phyloP scores from a whole-genome alignment of 139 green algal genomes.

The Nannochloris sp. region DNA sequence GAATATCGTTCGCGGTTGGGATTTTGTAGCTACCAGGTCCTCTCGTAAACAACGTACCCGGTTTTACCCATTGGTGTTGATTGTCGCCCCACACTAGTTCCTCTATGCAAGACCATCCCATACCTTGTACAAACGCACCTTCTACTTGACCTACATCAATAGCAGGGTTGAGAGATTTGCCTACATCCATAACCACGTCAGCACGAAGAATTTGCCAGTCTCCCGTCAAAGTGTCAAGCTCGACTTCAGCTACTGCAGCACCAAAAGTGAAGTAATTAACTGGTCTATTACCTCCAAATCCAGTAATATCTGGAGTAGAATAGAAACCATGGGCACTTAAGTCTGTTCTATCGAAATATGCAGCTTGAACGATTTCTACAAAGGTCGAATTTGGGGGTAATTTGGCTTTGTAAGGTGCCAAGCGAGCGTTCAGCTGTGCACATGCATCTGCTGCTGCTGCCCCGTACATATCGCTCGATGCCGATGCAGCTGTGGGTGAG shows the following conservation, averaged over 20 bases:
- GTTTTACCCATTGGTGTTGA: conserved; percentile 68
- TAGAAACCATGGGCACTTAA: conserved; percentile 94
- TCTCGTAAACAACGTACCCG: conserved; percentile 72
- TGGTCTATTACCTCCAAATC: conserved; percentile 62
- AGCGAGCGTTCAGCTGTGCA: conserved; percentile 67
- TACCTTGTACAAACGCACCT: conserved; percentile 87
- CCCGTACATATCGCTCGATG: conserved; percentile 90
- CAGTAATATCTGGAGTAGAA: conserved; percentile 81
- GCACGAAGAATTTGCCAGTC: conserved; percentile 64
- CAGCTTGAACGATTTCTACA: conserved; percentile 54
- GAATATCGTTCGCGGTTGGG: conserved; percentile 92
- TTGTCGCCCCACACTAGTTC: conserved; percentile 93
- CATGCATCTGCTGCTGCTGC: conserved; percentile 85
- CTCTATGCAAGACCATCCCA: conserved; percentile 92
- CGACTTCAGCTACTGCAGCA: conserved; percentile 69
- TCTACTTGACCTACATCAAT: conserved; percentile 97
- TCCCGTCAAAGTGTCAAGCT: conserved; percentile 86
- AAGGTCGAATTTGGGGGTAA: conserved; percentile 23
- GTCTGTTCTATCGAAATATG: conserved; percentile 83
- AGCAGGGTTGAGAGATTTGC: conserved; percentile 87
- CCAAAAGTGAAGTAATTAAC: conserved; percentile 90
- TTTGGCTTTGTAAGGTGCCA: conserved; percentile 50
- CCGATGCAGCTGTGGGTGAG: conserved; percentile 84
- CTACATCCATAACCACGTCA: conserved; percentile 93
- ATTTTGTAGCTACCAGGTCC: conserved; percentile 90